Evolutionary conservation across 805 yeast species (phyloP).

Genomic region (Suhomyces sp.): DNA sequence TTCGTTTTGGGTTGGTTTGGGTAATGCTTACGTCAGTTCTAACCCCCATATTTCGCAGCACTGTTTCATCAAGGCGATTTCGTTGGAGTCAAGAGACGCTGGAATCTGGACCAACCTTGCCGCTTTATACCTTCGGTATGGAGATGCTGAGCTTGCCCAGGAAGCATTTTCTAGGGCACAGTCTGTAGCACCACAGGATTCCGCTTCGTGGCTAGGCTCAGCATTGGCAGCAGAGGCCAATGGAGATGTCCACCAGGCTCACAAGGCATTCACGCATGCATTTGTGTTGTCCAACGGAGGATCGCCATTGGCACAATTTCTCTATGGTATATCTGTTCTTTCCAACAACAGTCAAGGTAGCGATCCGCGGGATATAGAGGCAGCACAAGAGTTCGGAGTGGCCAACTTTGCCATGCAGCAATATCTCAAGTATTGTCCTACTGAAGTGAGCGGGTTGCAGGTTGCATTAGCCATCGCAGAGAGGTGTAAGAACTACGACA

Average conservation of each 20-base stretch:
- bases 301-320: conserved; percentile 63
- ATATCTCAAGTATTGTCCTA: conserved; percentile 60
- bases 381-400: conserved; percentile 62
- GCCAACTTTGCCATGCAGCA: conserved; percentile 67
- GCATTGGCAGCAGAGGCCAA: conserved; percentile 59
- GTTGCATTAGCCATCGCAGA: conserved; percentile 61
- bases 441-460: conserved; percentile 55
- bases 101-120: conserved; percentile 81
- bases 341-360: conserved; percentile 43
- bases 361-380: conserved; percentile 54
- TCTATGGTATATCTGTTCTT: conserved; percentile 64
- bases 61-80: conserved; percentile 79
- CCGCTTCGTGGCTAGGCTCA: conserved; percentile 82
- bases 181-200: conserved; percentile 73
- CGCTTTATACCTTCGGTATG: conserved; percentile 62
- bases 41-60: conserved; percentile 84
- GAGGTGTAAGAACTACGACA: conserved; percentile 59
- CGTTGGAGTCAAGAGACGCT: conserved; percentile 65
- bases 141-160: conserved; percentile 69
- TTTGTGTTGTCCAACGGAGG: conserved; percentile 72
- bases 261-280: conserved; percentile 70
- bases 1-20: conserved; percentile 79
- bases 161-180: conserved; percentile 73
- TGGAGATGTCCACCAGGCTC: conserved; percentile 52
- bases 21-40: conserved; percentile 62